Base-by-base conservation (phyloP, 345 rosid species). In the Adansonia digitata region DNA sequence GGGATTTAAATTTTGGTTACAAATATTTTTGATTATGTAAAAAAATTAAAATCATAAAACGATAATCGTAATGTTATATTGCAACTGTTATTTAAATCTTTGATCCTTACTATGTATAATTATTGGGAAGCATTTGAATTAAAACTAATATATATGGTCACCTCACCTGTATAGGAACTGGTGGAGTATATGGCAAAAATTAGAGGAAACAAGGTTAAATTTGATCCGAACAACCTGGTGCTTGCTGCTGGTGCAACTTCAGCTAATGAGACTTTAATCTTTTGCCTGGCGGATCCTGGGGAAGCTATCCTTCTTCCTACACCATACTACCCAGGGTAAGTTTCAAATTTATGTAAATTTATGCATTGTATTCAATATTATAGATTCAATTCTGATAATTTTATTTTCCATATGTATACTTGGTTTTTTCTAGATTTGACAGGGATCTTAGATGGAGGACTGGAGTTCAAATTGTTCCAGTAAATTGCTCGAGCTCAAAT, bases 161-260 rank as follows among this genome's bases (percentile, higher is more conserved):
- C 40, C 11, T 17, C 13, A 27, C 39, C 27, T 45, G 39, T 10
- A 56, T 75, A 94, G 97, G 95, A 84, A 35, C 42, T 91, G 78
- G 94, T 84, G 0, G 85, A 81, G 8, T 91, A 88, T 75, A 92
- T 94, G 95, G 81, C 77, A 0, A 85, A 84, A 77, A 84, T 90
- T 27, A 84, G 97, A 81, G 94, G 89, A 14, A 82, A 85, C 82
- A 92, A 81, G 78, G 94, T 87, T 11, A 85, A 71, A n/a, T 92
- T 94, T 56, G 90, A 85, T 77, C 81, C 88, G 5, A 82, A 77
- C 78, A 91, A 88, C 71, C 78, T 94, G 20, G 94, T 94, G 0
- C 91, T 94, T 55, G 86, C 94, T 0, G 98, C 98, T 14, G 97
- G 98, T 57, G 88, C 98, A 73, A 94, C 97, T 67, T 81, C 98